Evolutionary conservation across 2,329 filamentous ascomycete genomes (phyloP), one percentile per base, ranked within the genome.

Genomic region (Neonectria magnoliae): DNA sequence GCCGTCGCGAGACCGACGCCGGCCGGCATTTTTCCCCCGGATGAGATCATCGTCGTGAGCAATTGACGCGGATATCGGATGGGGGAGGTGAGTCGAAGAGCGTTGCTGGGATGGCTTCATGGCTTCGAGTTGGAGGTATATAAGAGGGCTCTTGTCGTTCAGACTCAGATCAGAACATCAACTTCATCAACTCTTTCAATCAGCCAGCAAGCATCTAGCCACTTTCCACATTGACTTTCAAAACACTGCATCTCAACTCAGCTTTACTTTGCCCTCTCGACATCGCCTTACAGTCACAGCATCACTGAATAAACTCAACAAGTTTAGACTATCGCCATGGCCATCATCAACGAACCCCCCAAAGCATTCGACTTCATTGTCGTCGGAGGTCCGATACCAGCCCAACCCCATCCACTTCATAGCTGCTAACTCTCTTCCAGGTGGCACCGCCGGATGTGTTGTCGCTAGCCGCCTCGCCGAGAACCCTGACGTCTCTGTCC

Each of bases 401-500:
- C 33, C 18, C n/a, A n/a, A 55, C 6, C 25, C 25, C 25, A 22
- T 33, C 25, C 14, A 8, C 18, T 5, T 4, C 10, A n/a, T 16
- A 36, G 13, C 8, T 14, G 11, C 31, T 36, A 29, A 56, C 58
- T 27, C 54, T 67, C 65, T 20, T 6, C 11, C 22, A 56, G 65
- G 78, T n/a, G 78, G 78, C 8, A 78, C 77, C 2, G 77, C 77
- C 4, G 77, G 78, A 29, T 76, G 78, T 44, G 73, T 76, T n/a
- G 74, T 80, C 11, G 78, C 78, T 1, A 76, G 76, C 7, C 76
- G 78, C 10, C 75, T 80, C 1, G 78, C 76, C 13, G 77, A 80
- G 57, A 75, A 77, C 62, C 72, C 73, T 20, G 67, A 75, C 11
- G 82, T 84, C 33, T 77, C 74, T 14, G 69, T 85, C 38, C 77